Evolutionary conservation across 2,329 filamentous ascomycete genomes (phyloP).

Genomic region (Aureobasidium namibiae): DNA sequence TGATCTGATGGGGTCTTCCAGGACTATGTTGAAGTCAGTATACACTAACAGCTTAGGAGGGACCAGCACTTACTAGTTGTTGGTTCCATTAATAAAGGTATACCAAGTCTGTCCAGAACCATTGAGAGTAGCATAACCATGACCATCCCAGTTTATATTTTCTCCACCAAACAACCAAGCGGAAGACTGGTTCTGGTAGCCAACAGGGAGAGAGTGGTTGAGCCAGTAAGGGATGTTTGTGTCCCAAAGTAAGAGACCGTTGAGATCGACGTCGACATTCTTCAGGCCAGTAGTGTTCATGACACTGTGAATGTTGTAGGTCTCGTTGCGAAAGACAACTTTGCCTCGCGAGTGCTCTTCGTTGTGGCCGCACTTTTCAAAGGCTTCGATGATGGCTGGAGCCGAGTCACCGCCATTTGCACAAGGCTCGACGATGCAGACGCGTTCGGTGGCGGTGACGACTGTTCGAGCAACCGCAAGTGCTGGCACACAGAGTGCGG

Average conservation of each 20-base stretch:
- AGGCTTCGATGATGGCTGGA: conserved; percentile 44
- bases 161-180: conserved; percentile 49
- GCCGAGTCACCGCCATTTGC: conserved; percentile 21
- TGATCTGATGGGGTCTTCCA: conserved; percentile 45
- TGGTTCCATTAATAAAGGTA: conserved; percentile 34
- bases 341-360: conserved; percentile 31
- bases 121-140: conserved; percentile 46
- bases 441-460: neutral
- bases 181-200: conserved; percentile 49
- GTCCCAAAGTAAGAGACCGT: conserved; percentile 38
- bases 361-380: conserved; percentile 40
- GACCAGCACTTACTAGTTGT: conserved; percentile 31
- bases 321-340: conserved; percentile 42
- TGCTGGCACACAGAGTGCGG: neutral
- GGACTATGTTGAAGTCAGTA: conserved; percentile 18
- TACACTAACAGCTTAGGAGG: neutral
- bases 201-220: conserved; percentile 41
- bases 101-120: conserved; percentile 57
- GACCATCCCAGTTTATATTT: conserved; percentile 42
- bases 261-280: conserved; percentile 41
- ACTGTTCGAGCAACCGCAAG: neutral
- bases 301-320: conserved; percentile 42
- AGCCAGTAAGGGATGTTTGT: conserved; percentile 45
- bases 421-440: conserved; percentile 14
- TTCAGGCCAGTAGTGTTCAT: conserved; percentile 42